Percentiles rank a stretch among this genome's conserved stretches.
These are phyloP conservation scores for Evernia prunastri DNA, from an alignment of 495 filamentous ascomycete species.

Conservation along the genomic window DNA sequence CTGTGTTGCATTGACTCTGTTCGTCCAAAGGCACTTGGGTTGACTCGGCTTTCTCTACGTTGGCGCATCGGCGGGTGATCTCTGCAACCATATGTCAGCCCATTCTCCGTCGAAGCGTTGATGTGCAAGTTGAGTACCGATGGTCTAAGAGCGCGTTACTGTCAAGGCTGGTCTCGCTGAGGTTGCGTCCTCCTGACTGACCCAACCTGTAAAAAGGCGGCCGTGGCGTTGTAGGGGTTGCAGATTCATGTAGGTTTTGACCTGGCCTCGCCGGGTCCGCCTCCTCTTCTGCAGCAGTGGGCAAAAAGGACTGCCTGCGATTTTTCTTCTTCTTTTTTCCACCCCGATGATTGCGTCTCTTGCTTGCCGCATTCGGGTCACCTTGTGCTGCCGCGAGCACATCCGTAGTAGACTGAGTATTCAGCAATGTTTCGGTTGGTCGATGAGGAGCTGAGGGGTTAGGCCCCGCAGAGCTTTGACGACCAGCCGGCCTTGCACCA, in stretches of 20 bases:
- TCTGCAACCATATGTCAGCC: constrained; percentile 36
- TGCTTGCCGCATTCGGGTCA: constrained; percentile 15
- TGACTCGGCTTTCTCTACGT: constrained; percentile 54
- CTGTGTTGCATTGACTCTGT: background rate
- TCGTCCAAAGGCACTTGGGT: constrained; percentile 31
- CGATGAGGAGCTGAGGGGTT: constrained; percentile 16
- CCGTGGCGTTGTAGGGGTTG: constrained; percentile 27
- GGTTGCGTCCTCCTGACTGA: constrained; percentile 41
- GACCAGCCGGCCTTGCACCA: background rate
- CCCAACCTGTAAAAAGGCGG: constrained; percentile 53
- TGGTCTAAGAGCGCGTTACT: constrained; percentile 77
- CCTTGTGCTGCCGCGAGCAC: constrained; percentile 16
- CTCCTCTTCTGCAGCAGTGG: constrained; percentile 40
- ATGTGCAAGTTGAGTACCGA: constrained; percentile 43
- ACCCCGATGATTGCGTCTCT: constrained; percentile 43
- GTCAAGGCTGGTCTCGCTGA: constrained; percentile 76
- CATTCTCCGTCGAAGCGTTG: background rate
- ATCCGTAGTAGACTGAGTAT: constrained; percentile 23
- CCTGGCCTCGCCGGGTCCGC: constrained; percentile 31
- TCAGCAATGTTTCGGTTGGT: constrained; percentile 21
- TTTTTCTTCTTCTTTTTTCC: constrained; percentile 54
- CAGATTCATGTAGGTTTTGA: constrained; percentile 31
- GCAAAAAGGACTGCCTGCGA: constrained; percentile 59
- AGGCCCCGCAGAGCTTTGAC: background rate
- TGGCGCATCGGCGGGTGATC: constrained; percentile 65